A percentile compares a stretch with the other conserved stretches of the same genome.
Evolutionary conservation across 1,284 basidiomycete species (phyloP).

Genomic region (Ganoderma multipileum): DNA sequence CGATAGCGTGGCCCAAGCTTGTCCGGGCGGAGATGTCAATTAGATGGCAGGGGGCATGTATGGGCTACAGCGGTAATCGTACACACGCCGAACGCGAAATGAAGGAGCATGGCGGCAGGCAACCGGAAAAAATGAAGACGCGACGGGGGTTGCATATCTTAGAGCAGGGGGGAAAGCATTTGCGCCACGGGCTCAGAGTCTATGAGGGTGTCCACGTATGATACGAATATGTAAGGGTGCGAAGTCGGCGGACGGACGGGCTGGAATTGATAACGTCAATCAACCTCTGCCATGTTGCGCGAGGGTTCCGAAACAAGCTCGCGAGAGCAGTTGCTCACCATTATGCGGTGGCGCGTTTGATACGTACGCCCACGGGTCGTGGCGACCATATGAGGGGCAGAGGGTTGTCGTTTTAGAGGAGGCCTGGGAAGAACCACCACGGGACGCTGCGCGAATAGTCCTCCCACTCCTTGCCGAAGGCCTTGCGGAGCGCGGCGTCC

Average conservation of each 20-base stretch:
- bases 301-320: not conserved
- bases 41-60: constrained; percentile 3
- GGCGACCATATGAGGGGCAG: constrained; percentile 37
- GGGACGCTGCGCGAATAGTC: constrained; percentile 54
- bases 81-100: not conserved
- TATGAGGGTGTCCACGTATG: not conserved
- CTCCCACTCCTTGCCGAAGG: constrained; percentile 60
- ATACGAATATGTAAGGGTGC: constrained; percentile 6
- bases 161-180: not conserved
- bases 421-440: constrained; percentile 63
- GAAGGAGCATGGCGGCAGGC: not conserved
- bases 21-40: constrained; percentile 8
- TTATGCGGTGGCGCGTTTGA: not conserved
- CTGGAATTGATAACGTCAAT: constrained; percentile 4
- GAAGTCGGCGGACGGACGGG: not conserved
- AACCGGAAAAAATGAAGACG: not conserved
- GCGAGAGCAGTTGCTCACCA: not conserved
- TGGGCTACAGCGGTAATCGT: constrained; percentile 4
- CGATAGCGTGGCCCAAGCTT: not conserved
- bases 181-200: constrained; percentile 1
- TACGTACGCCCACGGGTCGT: not conserved
- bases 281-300: not conserved
- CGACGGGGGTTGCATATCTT: constrained; percentile 1
- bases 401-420: constrained; percentile 34
- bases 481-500: constrained; percentile 57